phyloP scores from a whole-genome alignment of 140 eudicot genomes.

The Stevia rebaudiana region DNA sequence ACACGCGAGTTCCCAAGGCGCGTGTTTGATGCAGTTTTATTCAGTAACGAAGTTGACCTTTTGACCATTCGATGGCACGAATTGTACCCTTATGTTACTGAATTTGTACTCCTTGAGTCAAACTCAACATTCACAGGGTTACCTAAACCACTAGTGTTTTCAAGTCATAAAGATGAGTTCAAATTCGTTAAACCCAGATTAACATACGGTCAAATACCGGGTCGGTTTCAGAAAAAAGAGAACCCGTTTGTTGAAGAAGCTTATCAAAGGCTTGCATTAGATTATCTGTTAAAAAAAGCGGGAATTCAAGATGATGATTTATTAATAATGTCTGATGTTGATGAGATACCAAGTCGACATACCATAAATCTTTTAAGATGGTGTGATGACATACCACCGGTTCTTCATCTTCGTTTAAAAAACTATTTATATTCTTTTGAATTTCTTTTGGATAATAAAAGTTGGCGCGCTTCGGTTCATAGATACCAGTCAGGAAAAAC shows the following conservation, averaged over 20 bases:
- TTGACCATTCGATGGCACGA: conserved; percentile 86
- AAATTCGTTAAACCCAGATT: conserved; percentile 63
- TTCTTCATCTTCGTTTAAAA: conserved; percentile 81
- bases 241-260: conserved; percentile 96
- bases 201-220: conserved; percentile 82
- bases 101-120: conserved; percentile 88
- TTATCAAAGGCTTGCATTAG: conserved; percentile 82
- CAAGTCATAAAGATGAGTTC: conserved; percentile 51
- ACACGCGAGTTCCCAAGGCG: conserved; percentile 94
- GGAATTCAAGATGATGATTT: conserved; percentile 89
- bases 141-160: conserved; percentile 62
- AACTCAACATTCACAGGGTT: conserved; percentile 88
- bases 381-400: conserved; percentile 89
- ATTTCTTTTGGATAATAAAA: conserved; percentile 71
- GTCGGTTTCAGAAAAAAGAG: conserved; percentile 64
- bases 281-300: conserved; percentile 69
- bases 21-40: conserved; percentile 85
- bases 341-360: conserved; percentile 89
- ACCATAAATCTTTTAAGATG: conserved; percentile 88
- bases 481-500: conserved; percentile 67
- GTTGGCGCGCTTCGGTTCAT: conserved; percentile 97
- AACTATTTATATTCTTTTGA: conserved; percentile 87
- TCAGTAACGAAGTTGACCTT: conserved; percentile 85
- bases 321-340: conserved; percentile 93
- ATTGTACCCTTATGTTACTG: conserved; percentile 69